Evolutionary conservation across 2,329 filamentous ascomycete species (phyloP).

Genomic region (Dactylellina sp.): DNA sequence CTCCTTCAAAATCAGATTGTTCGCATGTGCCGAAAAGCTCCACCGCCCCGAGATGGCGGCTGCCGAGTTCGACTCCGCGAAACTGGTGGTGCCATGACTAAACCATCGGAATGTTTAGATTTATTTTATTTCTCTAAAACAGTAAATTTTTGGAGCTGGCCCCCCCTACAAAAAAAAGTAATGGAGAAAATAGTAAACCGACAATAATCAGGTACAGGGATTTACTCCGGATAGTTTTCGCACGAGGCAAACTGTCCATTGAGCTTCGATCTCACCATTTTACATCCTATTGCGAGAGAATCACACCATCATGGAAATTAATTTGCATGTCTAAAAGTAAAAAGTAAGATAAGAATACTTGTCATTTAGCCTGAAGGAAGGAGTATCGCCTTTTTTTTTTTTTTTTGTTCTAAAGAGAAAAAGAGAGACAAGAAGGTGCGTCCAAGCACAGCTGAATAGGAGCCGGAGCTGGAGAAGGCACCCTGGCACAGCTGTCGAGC

Average conservation of each 20-base stretch:
- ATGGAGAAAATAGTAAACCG: slow-evolving; percentile 8
- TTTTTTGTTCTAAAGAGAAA: not conserved
- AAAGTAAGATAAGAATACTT: slow-evolving; percentile 30
- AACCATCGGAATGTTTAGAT: not conserved
- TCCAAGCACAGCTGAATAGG: slow-evolving; percentile 35
- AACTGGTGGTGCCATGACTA: not conserved
- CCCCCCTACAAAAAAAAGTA: slow-evolving; percentile 19
- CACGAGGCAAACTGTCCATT: slow-evolving; percentile 22
- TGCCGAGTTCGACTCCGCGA: slow-evolving; percentile 12
- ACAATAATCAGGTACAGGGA: slow-evolving; percentile 12
- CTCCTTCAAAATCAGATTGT: slow-evolving; percentile 25
- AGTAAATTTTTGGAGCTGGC: not conserved
- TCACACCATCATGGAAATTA: slow-evolving; percentile 50
- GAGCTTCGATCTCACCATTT: slow-evolving; percentile 46
- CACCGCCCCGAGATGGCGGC: slow-evolving; percentile 48
- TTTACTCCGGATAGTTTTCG: not conserved
- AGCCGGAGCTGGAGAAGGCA: not conserved
- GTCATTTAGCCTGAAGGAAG: slow-evolving; percentile 51
- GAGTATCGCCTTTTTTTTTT: not conserved
- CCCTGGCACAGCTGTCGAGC: slow-evolving; percentile 40
- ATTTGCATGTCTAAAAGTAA: slow-evolving; percentile 14
- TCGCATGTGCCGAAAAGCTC: slow-evolving; percentile 53
- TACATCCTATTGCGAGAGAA: slow-evolving; percentile 51
- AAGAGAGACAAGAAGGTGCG: no score
- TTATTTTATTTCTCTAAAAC: not conserved